Base-by-base conservation (phyloP, 768 basidiomycete species). In the Amanita exitialis region DNA sequence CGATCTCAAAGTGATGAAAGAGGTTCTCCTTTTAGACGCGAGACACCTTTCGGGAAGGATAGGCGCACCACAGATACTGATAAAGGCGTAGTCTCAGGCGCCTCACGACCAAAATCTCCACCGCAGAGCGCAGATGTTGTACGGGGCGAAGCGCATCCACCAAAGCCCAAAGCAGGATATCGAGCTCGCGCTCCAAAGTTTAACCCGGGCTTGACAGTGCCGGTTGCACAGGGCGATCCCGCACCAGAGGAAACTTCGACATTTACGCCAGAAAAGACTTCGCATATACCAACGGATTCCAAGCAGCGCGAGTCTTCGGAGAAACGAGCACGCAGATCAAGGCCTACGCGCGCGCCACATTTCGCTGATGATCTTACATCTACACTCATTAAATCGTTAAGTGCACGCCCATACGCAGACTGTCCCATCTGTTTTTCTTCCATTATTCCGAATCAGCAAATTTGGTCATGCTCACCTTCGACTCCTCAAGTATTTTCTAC, bases 391-490 rank as follows among this genome's bases (percentile, higher is more conserved):
- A 76, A 75, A 21, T 74, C 75, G 4, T 71, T 93, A 25, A 77
- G 79, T 55, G 78, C 77, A 0, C 76, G 83, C 0, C 88, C 90
- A 2, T 87, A 79, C 55, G 76, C 80, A 0, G 89, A 90, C 59
- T 91, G 89, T 57, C 70, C 80, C 16, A 94, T 85, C 57, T 98
- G 95, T 63, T 93, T 93, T 65, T 79, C 77, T 30, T 55, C 82
- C 0, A 82, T 97, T 37, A 77, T 80, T 30, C 91, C 91, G 2
- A 77, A 78, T 3, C 83, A 95, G 50, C 75, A 79, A 3, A 90
- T 83, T 0, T 94, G 92, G 89, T 92, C 89, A 0, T 97, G 95
- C 64, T 82, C 84, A 7, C 82, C 85, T 2, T 73, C 77, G 0
- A 72, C 72, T n/a, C 69, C 75, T 1, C 50, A 51, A 36, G 66